Percentiles rank a stretch among this genome's conserved stretches.
phyloP scores from a whole-genome alignment of 768 basidiomycete genomes.

The Botryobasidium botryosum region DNA sequence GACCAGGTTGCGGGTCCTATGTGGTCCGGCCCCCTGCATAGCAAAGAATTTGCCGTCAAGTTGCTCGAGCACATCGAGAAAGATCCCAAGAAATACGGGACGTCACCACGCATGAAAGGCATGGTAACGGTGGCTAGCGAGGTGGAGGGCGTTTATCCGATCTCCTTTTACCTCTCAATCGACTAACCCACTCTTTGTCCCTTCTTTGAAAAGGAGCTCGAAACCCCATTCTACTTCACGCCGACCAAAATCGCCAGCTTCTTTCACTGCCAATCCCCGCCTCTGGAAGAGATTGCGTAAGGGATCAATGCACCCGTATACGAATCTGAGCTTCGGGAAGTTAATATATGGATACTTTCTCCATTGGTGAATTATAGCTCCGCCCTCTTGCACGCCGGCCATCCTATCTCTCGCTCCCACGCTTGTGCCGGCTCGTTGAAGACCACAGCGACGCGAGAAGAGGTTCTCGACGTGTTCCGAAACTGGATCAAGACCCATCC shows the following conservation, averaged over 20 bases:
- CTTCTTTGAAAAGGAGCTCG: constrained; percentile 40
- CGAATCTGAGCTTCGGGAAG: no score
- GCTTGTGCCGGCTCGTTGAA: constrained; percentile 80
- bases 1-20: constrained; percentile 79
- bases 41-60: constrained; percentile 50
- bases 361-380: constrained; percentile 33
- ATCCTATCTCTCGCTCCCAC: constrained; percentile 80
- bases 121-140: constrained; percentile 87
- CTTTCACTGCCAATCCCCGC: constrained; percentile 68
- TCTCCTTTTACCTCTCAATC: not conserved
- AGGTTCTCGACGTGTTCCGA: constrained; percentile 69
- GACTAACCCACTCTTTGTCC: constrained; percentile 1
- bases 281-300: constrained; percentile 59
- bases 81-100: constrained; percentile 53
- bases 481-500: constrained; percentile 73
- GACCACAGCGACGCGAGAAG: constrained; percentile 55
- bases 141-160: constrained; percentile 25
- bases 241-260: constrained; percentile 60
- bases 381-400: constrained; percentile 73
- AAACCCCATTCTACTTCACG: constrained; percentile 73
- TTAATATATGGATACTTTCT: not conserved
- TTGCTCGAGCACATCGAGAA: constrained; percentile 57
- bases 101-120: constrained; percentile 73
- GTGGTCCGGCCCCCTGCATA: constrained; percentile 86
- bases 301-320: no score